A percentile compares a stretch with the other conserved stretches of the same genome.
Evolutionary conservation across 371 early-diverging fungal species (phyloP).

Genomic region (Mucor circinelloides): DNA sequence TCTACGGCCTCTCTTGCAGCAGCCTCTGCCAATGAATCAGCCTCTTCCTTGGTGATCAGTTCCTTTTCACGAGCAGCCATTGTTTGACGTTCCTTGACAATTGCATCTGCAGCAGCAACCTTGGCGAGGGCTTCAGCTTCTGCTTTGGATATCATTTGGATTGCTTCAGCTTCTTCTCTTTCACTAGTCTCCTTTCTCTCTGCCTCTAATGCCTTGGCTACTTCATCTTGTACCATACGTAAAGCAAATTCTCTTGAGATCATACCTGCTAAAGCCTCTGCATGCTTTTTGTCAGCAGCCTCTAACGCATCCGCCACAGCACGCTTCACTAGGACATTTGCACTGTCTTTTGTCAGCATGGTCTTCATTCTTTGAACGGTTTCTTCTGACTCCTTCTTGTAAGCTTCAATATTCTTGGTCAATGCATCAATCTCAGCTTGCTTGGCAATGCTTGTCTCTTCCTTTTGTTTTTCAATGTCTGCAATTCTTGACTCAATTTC

Average conservation of each 20-base stretch:
- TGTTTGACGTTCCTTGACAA: conserved; percentile 33
- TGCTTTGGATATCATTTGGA: conserved; percentile 29
- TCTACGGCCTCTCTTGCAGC: conserved; percentile 23
- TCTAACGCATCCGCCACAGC: conserved; percentile 19
- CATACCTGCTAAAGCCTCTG: conserved; percentile 17
- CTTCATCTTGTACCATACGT: conserved; percentile 15
- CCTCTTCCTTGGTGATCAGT: conserved; percentile 28
- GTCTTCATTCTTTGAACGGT: conserved; percentile 9
- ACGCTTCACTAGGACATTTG: conserved; percentile 17
- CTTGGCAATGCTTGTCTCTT: not conserved
- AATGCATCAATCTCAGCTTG: conserved; percentile 3
- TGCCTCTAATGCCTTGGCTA: conserved; percentile 17
- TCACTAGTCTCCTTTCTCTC: conserved; percentile 21
- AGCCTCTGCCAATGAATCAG: conserved; percentile 8
- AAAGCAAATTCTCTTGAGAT: conserved; percentile 16
- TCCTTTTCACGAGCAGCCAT: conserved; percentile 27
- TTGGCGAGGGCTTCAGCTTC: conserved; percentile 29
- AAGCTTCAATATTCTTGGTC: conserved; percentile 5
- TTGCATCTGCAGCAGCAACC: conserved; percentile 31
- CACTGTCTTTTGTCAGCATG: conserved; percentile 23
- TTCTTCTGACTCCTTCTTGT: conserved; percentile 22
- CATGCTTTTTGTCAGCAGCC: conserved; percentile 11
- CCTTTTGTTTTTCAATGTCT: conserved; percentile 11
- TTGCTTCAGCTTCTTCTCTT: conserved; percentile 17
- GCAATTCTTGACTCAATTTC: not conserved